Conservation (phyloP, 331 rosid genomes). For the Cydonia oblonga region DNA sequence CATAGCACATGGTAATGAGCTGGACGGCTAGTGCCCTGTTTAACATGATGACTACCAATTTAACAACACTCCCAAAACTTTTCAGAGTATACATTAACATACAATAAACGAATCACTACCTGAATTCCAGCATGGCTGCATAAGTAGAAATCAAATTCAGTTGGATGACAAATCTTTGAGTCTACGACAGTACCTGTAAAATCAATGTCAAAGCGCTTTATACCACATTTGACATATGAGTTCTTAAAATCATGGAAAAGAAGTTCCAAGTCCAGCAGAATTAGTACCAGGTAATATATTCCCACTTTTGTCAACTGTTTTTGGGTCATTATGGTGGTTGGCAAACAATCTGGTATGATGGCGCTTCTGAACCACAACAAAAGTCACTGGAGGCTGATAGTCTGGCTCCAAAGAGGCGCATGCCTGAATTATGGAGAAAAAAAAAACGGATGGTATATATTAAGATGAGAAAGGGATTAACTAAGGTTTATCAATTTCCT, state of each 20-base stretch:
- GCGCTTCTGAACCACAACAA: conserved; percentile 95
- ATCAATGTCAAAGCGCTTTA: background rate
- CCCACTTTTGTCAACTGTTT: conserved; percentile 70
- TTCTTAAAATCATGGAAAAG: background rate
- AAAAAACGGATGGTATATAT: background rate
- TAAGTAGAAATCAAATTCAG: conserved; percentile 86
- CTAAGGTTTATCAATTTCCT: background rate
- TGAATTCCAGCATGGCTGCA: conserved; percentile 97
- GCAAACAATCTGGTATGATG: conserved; percentile 96
- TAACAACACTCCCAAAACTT: background rate
- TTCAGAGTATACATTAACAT: background rate
- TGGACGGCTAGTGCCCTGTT: conserved; percentile 94
- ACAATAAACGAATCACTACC: conserved; percentile 27
- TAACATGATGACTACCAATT: background rate
- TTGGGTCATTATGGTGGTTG: conserved; percentile 49
- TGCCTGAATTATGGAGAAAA: conserved; percentile 35
- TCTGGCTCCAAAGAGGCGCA: conserved; percentile 87
- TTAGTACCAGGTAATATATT: conserved; percentile 79
- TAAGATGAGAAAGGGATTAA: background rate
- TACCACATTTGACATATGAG: conserved; percentile 2
- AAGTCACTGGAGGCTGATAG: conserved; percentile 96
- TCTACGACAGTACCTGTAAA: conserved; percentile 87
- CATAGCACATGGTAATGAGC: conserved; percentile 94
- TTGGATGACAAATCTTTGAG: conserved; percentile 90
- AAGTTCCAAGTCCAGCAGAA: background rate